A percentile compares a stretch with the other conserved stretches of the same genome.
Evolutionary conservation across 345 rosid genomes (phyloP).

Genomic region (Brassica incana): DNA sequence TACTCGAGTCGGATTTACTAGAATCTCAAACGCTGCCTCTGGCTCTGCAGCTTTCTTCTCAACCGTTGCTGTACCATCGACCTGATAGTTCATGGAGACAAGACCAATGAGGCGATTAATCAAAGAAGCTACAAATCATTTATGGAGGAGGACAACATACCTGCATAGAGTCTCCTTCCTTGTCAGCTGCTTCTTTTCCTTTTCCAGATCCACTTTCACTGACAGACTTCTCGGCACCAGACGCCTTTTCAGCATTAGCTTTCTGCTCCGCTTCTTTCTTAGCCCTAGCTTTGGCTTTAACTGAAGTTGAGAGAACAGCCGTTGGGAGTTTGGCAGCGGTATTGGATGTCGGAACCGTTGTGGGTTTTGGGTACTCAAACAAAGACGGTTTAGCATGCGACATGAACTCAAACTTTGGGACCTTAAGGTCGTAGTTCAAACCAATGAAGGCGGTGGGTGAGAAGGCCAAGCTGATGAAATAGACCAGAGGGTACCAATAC

Average conservation of each 20-base stretch:
- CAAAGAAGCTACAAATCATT: background rate
- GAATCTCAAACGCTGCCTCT: conserved; percentile 75
- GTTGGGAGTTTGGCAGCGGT: conserved; percentile 91
- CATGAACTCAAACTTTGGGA: conserved; percentile 87
- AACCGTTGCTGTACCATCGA: conserved; percentile 61
- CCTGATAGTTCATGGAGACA: conserved; percentile 45
- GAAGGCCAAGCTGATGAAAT: conserved; percentile 85
- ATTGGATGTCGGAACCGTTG: conserved; percentile 69
- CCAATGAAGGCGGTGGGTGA: conserved; percentile 98
- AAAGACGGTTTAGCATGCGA: conserved; percentile 93
- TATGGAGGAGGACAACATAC: conserved; percentile 35
- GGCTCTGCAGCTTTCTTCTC: conserved; percentile 89
- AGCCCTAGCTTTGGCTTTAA: conserved; percentile 92
- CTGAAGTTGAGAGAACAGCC: conserved; percentile 96
- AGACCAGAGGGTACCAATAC: conserved; percentile 99
- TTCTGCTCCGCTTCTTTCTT: conserved; percentile 98
- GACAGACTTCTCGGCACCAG: conserved; percentile 34
- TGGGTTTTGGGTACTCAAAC: conserved; percentile 95
- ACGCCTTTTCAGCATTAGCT: conserved; percentile 64
- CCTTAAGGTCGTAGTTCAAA: conserved; percentile 87
- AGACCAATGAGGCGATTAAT: background rate
- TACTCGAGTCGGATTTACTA: conserved; percentile 97
- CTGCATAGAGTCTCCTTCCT: conserved; percentile 95
- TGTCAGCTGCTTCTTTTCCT: conserved; percentile 73
- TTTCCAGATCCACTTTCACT: conserved; percentile 58